Evolutionary conservation across 768 basidiomycete genomes (phyloP), one percentile per base, ranked within the genome.

Genomic region (Phylloporus rhodoxanthus): DNA sequence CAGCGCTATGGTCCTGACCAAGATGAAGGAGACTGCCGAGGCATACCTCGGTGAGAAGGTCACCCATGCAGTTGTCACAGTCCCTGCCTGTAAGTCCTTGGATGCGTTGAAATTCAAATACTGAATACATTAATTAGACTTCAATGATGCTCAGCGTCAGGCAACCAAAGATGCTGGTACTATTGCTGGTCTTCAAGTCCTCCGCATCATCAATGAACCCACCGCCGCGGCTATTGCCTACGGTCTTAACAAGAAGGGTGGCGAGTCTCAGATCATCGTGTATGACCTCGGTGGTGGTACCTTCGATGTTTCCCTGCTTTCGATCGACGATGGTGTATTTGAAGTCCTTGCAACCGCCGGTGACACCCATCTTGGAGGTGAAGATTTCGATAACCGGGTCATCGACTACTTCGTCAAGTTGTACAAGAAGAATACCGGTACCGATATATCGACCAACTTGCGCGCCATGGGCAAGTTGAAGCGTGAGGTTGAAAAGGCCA

Each of bases 21-120:
- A 97, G 79, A 97, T 98, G 95, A 97, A 96, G 80, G 95, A 98
- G 76, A 98, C 92, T 23, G 95, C 95, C 50, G 95, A 97, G 78
- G 88, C 93, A 15, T 97, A 95, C 73, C 87, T 98, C 52, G 93
- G 93, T 61, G 81, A 91, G 64, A 87, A 90, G 70, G 93, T 98
- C 67, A 92, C 92, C 52, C 91, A 98, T 69, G 94, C 95, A 51
- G 94, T 98, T 43, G 91, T 98, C 67, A 97, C 95, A 43, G 95
- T 98, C 68, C 95, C 95, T 41, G 94, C 94, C 48, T 96, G 86
- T 87, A 53, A 55, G 84, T 71, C 4, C 1, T n/a, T 0, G 1
- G 2, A 5, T 41, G 5, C 20, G 11, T 3, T 15, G 9, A 10
- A 20, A 29, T 11, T 17, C 5, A 20, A 14, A 33, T 4, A 10